phyloP scores from a whole-genome alignment of 176 grass and related monocot species.

The Cymbopogon citratus region DNA sequence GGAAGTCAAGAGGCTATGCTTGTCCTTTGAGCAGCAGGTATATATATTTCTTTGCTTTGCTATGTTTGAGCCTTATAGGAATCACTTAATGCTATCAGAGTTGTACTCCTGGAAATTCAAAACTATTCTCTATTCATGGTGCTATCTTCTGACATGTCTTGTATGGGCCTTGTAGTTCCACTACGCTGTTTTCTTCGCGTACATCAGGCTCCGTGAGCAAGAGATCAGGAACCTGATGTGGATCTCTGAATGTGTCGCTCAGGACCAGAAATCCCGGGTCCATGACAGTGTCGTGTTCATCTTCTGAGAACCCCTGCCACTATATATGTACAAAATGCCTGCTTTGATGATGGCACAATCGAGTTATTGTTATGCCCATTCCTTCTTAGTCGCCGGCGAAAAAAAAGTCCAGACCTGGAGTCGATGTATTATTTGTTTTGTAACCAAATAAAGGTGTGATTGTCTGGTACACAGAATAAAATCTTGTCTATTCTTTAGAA shows the following conservation, averaged over 20 bases:
- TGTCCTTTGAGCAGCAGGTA: slow-evolving; percentile 94
- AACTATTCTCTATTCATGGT: background rate
- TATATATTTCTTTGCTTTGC: background rate
- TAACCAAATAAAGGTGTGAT: slow-evolving; percentile 46
- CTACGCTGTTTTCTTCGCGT: slow-evolving; percentile 89
- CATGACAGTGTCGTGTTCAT: slow-evolving; percentile 94
- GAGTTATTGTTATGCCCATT: slow-evolving; percentile 11
- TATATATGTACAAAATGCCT: slow-evolving; percentile 41
- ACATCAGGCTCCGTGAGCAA: slow-evolving; percentile 86
- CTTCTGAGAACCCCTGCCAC: slow-evolving; percentile 40
- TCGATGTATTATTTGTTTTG: slow-evolving; percentile 34
- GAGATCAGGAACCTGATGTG: slow-evolving; percentile 99
- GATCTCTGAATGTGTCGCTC: slow-evolving; percentile 93
- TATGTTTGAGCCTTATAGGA: background rate
- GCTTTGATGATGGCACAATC: slow-evolving; percentile 10
- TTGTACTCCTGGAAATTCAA: background rate
- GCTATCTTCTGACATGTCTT: slow-evolving; percentile 15
- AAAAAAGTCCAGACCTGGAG: slow-evolving; percentile 13
- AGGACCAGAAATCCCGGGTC: slow-evolving; percentile 90
- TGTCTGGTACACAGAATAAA: slow-evolving; percentile 29
- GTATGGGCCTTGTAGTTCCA: slow-evolving; percentile 75
- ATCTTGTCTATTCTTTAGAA: slow-evolving; percentile 11
- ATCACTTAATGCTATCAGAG: background rate
- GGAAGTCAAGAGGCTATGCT: slow-evolving; percentile 79
- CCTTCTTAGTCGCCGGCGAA: slow-evolving; percentile 1